A percentile compares a stretch with the other conserved stretches of the same genome.
Conservation (phyloP, 768 basidiomycete genomes). For the Grammothele lineata region DNA sequence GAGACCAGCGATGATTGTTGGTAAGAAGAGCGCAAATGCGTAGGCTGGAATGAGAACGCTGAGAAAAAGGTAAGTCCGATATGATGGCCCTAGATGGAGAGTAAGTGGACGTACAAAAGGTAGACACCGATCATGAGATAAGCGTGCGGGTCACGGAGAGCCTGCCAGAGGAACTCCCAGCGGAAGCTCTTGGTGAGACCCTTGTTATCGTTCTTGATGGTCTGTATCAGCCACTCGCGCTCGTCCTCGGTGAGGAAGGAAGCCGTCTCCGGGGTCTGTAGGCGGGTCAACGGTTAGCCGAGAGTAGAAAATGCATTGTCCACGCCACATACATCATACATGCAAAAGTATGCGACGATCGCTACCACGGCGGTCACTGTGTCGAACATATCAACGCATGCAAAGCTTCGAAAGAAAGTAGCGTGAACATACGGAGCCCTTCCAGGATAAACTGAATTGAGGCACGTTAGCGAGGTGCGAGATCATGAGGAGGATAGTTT, state of each 20-base stretch:
- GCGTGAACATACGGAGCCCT: slow-evolving; percentile 2
- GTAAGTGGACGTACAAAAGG: slow-evolving; percentile 4
- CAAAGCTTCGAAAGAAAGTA: too few relatives aligned
- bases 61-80: not conserved
- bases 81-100: not conserved
- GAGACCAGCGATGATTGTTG: slow-evolving; percentile 59
- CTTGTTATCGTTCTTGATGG: slow-evolving; percentile 4
- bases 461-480: not conserved
- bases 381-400: too few relatives aligned
- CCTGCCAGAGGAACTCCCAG: slow-evolving; percentile 5
- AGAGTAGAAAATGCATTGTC: too few relatives aligned
- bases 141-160: slow-evolving; percentile 4
- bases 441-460: slow-evolving; percentile 6
- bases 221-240: slow-evolving; percentile 7
- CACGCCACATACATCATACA: slow-evolving; percentile 6
- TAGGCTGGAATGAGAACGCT: slow-evolving; percentile 29
- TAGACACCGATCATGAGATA: slow-evolving; percentile 5
- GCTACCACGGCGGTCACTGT: slow-evolving; percentile 3
- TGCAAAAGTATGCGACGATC: not conserved
- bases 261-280: slow-evolving; percentile 7
- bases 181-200: slow-evolving; percentile 3
- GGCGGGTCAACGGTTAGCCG: too few relatives aligned
- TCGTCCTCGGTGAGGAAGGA: slow-evolving; percentile 8
- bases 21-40: slow-evolving; percentile 50
- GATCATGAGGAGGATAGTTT: too few relatives aligned